Evolutionary conservation across 2,329 filamentous ascomycete genomes (phyloP), one percentile per base, ranked within the genome.

Genomic region (Fusarium mundagurra): DNA sequence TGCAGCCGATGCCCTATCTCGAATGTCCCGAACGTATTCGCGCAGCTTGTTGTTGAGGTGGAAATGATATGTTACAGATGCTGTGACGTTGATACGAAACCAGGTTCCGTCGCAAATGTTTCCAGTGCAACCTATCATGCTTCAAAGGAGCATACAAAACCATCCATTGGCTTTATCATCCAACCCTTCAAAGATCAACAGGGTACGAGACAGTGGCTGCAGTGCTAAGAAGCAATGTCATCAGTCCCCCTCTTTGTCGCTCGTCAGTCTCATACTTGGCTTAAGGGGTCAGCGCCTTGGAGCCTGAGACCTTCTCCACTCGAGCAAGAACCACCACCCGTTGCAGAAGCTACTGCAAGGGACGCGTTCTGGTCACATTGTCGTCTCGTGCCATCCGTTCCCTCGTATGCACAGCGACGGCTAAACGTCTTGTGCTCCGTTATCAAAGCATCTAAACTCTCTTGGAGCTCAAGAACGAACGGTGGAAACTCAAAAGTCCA

Each of bases 261-360:
- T 59, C 43, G 34, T 39, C 51, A 39, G 48, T 63, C 39, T 62
- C 39, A 54, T 48, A 24, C 45, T 48, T 70, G 59, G 66, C 59
- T 69, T 27, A 74, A 69, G 71, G 71, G 71, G 71, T 36, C 54
- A 36, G 33, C 48, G 39, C 60, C 72, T 72, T 65, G 50, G 60
- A 61, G 61, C 55, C 57, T 76, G 65, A 75, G 67, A 73, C 62
- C 55, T 63, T 71, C 69, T 48, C 59, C 67, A 72, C 64, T 36
- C 31, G 38, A 60, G 51, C 64, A 43, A 63, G 44, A 34, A 62
- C 67, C 64, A 47, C 64, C 73, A 74, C 72, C 45, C 66, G 58
- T 48, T 78, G 72, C 39, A 76, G 61, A 67, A 55, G 69, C 63
- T 77, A 71, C 66, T 78, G 73, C 68, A 72, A 76, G 72, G 74